Conservation (phyloP, 2,329 filamentous ascomycete genomes). For the Botrytis fabae region DNA sequence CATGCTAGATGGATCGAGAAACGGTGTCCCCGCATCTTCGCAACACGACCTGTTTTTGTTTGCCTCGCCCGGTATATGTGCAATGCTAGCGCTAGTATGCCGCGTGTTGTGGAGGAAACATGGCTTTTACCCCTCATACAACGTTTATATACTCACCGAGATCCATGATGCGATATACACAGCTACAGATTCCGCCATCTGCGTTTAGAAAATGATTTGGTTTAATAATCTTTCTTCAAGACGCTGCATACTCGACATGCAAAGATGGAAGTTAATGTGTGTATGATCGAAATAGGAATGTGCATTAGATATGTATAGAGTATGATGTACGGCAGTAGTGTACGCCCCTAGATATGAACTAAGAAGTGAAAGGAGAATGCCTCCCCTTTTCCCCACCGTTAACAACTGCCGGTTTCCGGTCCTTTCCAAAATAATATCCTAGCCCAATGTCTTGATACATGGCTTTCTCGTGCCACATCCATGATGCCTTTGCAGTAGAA, state of each 20-base stretch:
- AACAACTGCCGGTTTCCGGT: not conserved
- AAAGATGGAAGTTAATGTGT: not conserved
- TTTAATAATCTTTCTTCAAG: not conserved
- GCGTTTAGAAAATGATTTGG: not conserved
- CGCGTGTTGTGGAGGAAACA: not conserved
- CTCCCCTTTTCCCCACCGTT: not conserved
- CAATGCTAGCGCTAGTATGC: not conserved
- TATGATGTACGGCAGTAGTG: not conserved
- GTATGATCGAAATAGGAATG: not conserved
- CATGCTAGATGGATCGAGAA: not conserved
- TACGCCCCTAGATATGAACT: not conserved
- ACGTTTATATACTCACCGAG: not conserved
- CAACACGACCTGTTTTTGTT: not conserved
- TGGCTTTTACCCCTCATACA: not conserved
- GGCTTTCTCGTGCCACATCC: conserved; percentile 34
- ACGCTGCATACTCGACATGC: not conserved
- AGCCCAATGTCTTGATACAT: conserved; percentile 37
- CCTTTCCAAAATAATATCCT: conserved; percentile 36
- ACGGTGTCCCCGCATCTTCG: not conserved
- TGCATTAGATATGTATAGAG: not conserved
- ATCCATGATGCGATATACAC: not conserved
- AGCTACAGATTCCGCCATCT: not conserved
- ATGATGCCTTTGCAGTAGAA: conserved; percentile 14
- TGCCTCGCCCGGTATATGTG: not conserved
- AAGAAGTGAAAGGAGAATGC: not conserved